Base-by-base conservation (phyloP, 495 filamentous ascomycete species). In the Patellaria atrata region DNA sequence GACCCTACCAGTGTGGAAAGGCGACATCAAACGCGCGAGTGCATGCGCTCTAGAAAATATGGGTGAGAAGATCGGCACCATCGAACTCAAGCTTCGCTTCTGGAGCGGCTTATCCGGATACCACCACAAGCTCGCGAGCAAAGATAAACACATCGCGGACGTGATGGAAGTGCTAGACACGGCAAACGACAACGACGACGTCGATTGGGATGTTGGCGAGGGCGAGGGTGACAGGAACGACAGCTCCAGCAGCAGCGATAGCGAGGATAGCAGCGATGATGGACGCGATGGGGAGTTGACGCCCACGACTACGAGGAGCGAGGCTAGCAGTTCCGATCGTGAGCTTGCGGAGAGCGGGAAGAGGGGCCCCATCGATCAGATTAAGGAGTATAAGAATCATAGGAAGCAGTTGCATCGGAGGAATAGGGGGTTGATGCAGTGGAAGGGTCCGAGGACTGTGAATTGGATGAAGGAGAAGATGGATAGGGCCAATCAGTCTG, bases 111-210 rank as follows among this genome's bases (percentile, higher is more conserved):
- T 77, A 12, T 66, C 64, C 10, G 65, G 67, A 3, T 71, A 64
- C 34, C 73, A 77, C 43, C 58, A 62, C 37, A 48, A 41, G 18
- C 63, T 65, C 35, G 67, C 70, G 2, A 57, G 54, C 21, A 64
- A 61, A 28, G 66, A 66, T 33, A 30, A 36, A 3, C 60, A 73
- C 25, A 41, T 78, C 25, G 53, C 56, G 14, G 63, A 70, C 24
- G 64, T 78, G 0, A 67, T 76, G 56, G 72, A 79, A 46, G 71
- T 75, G 7, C 55, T 78, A 26, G 67, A 73, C 26, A 67, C 64
- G 3, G 65, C 68, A n/a, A 59, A 62, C 20, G 73, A 77, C 61
- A 54, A 65, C 55, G 55, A 54, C 22, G 58, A 61, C 5, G 53
- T 55, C 15, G 47, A 53, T 7, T 57, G 54, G 15, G 50, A 57